These are phyloP conservation scores for Tilletia indica DNA, from an alignment of 1,284 basidiomycete genomes.

Conservation along the genomic window DNA sequence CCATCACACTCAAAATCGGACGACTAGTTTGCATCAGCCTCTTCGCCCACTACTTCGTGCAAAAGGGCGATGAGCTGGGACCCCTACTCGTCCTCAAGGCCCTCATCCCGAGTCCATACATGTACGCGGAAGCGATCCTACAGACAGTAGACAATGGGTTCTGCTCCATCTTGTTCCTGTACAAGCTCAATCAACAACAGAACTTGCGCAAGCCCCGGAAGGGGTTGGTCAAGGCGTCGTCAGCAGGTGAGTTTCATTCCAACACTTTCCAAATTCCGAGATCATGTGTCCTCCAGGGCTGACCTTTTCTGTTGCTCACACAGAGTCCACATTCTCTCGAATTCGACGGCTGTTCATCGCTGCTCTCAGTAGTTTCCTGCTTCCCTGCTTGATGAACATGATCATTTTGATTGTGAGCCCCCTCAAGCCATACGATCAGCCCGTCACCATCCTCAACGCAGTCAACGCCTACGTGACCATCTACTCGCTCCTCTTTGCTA, in stretches of 20 bases:
- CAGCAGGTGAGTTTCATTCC: constrained; percentile 1
- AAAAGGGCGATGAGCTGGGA: background rate
- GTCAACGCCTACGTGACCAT: constrained; percentile 8
- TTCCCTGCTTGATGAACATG: background rate
- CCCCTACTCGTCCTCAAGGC: background rate
- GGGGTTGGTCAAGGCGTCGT: too few species aligned
- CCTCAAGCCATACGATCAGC: background rate
- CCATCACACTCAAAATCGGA: background rate
- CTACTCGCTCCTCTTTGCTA: constrained; percentile 4
- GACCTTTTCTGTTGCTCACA: background rate
- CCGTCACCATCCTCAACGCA: background rate
- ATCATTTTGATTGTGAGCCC: background rate
- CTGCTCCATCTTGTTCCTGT: constrained; percentile 10
- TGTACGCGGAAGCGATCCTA: background rate
- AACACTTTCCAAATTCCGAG: background rate
- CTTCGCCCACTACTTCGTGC: background rate
- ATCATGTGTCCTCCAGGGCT: background rate
- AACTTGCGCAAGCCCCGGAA: background rate
- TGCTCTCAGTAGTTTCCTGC: background rate
- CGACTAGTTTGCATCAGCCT: constrained; percentile 3
- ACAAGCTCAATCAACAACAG: background rate
- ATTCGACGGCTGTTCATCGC: background rate
- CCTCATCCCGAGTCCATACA: background rate
- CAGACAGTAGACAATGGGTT: background rate
- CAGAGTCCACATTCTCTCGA: background rate